Evolutionary conservation across 441 rosid species (phyloP), one percentile per base, ranked within the genome.

Genomic region (Populus hybrid): DNA sequence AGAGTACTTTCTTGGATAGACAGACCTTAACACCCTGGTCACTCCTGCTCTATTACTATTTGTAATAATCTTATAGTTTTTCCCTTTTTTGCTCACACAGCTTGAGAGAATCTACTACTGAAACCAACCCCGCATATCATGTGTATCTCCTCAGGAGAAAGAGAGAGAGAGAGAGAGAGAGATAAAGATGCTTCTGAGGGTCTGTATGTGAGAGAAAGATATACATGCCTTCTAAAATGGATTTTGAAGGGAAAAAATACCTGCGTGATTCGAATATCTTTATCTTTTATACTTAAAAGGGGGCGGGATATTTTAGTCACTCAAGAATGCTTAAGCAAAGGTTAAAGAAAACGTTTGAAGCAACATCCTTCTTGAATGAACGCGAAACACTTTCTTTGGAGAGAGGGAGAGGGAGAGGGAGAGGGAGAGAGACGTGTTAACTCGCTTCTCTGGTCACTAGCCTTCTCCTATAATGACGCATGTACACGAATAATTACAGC

Each of bases 1-100:
- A 34, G 77, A 78, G 24, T 0, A 1, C 79, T 53, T 81, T 50
- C 28, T 61, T 63, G 4, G 76, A 30, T 32, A 61, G 36, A 67
- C 75, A 70, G 38, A 81, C 75, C 64, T 57, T 2, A 35, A 26
- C 18, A 23, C 36, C 16, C 24, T 1, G 11, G 67, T 82, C 78
- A 59, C 74, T 82, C 61, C 70, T 73, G 80, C 81, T 68, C 12
- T 75, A 71, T 70, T 38, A 80, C 67, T 61, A 74, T 75, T 72
- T 76, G 79, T 78, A 50, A 70, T 65, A 70, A 63, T 80, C 81
- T 75, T 75, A 70, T 50, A 30, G 32, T 30, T 30, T 16, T 18
- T 34, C 4, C 32, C 32, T 30, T 30, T 8, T 11, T 20, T 50
- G 8, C 5, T 16, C 35, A 75, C 72, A 24, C 73, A 64, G 50